These are phyloP conservation scores for Hamigera avellanea DNA, from an alignment of 495 filamentous ascomycete genomes.

Conservation along the genomic window DNA sequence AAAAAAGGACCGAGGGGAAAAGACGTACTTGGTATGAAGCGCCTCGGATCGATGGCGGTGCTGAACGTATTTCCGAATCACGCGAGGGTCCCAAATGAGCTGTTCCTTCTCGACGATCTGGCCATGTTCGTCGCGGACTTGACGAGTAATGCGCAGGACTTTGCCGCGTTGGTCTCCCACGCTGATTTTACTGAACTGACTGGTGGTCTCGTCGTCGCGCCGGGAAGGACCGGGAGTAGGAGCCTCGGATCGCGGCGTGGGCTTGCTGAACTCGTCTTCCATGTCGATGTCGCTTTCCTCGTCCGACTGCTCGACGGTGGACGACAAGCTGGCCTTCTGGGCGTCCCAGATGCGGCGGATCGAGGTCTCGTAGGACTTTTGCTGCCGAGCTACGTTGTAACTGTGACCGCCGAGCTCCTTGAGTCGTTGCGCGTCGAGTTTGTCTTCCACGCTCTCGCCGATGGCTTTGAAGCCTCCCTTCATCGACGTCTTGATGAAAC, in stretches of 20 bases:
- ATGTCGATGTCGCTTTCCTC: constrained; percentile 55
- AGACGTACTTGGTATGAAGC: constrained; percentile 52
- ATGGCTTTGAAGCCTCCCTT: constrained; percentile 92
- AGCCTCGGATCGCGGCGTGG: constrained; percentile 52
- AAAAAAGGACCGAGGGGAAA: constrained; percentile 8
- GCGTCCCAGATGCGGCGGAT: constrained; percentile 84
- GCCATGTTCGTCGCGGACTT: constrained; percentile 49
- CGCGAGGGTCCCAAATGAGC: constrained; percentile 58
- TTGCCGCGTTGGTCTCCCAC: constrained; percentile 55
- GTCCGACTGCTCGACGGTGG: constrained; percentile 49
- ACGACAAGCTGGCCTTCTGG: constrained; percentile 67
- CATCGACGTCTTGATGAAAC: constrained; percentile 94
- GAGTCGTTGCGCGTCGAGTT: constrained; percentile 65
- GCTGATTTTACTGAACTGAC: constrained; percentile 75
- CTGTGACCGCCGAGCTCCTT: constrained; percentile 90
- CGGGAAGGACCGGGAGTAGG: constrained; percentile 42
- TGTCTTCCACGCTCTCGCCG: constrained; percentile 78
- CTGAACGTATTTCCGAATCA: constrained; percentile 55
- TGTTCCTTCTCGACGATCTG: constrained; percentile 46
- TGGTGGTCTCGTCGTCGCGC: constrained; percentile 69
- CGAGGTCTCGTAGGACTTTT: constrained; percentile 75
- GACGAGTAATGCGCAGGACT: constrained; percentile 65
- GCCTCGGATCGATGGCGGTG: constrained; percentile 45
- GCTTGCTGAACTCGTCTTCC: constrained; percentile 47
- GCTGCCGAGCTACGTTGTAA: constrained; percentile 92